Conservation (phyloP, 345 rosid genomes). For the Lumnitzera racemosa region DNA sequence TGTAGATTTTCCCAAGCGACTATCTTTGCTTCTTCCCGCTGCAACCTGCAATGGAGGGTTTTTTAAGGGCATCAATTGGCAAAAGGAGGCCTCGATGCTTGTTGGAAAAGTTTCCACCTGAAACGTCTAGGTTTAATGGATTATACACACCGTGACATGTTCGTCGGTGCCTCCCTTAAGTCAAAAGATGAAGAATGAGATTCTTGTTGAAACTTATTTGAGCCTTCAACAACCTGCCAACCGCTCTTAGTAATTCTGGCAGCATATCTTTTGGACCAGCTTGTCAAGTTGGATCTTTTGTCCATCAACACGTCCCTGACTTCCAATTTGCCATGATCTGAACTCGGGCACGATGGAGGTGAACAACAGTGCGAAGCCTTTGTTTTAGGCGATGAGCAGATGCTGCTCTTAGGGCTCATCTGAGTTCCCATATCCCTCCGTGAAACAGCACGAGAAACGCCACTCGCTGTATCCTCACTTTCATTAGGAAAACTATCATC, state of each 20-base stretch:
- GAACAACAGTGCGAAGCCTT: conserved; percentile 36
- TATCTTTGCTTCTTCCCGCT: conserved; percentile 87
- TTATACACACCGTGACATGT: conserved; percentile 48
- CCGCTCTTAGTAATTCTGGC: conserved; percentile 34
- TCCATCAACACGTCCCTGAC: conserved; percentile 80
- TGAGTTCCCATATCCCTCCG: conserved; percentile 91
- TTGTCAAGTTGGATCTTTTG: conserved; percentile 49
- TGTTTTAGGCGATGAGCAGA: conserved; percentile 33
- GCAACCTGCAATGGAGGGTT: conserved; percentile 35
- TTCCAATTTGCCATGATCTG: conserved; percentile 37
- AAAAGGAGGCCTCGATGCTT: no score
- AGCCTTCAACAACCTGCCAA: conserved; percentile 33
- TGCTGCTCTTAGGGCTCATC: conserved; percentile 62
- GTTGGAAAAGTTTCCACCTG: background rate
- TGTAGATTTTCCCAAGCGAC: conserved; percentile 96
- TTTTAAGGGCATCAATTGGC: background rate
- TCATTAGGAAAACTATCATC: conserved; percentile 47
- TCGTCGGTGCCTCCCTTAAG: conserved; percentile 48
- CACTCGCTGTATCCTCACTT: conserved; percentile 23
- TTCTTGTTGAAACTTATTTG: conserved; percentile 12
- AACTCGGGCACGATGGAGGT: conserved; percentile 22
- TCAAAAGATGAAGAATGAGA: conserved; percentile 47
- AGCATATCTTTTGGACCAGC: conserved; percentile 46
- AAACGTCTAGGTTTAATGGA: background rate
- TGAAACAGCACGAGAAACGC: conserved; percentile 37